Conservation (phyloP, 768 basidiomycete genomes). For the Gyrodon lividus region DNA sequence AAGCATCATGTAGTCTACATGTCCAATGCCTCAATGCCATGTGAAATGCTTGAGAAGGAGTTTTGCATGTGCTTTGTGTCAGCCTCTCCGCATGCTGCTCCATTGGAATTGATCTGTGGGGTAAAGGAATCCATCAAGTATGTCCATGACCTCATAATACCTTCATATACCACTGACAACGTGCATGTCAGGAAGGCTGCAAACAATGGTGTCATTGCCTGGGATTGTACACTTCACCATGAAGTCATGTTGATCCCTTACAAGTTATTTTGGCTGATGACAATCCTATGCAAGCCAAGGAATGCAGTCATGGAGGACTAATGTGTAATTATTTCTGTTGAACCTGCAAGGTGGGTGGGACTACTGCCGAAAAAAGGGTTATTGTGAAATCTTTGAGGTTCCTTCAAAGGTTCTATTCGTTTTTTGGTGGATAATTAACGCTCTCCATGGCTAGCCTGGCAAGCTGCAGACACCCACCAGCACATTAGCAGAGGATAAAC, state of each 20-base stretch:
- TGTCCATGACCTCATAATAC: background rate
- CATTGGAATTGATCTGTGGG: conserved; percentile 33
- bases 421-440: background rate
- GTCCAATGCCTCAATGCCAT: conserved; percentile 31
- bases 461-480: background rate
- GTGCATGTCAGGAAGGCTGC: conserved; percentile 7
- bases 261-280: conserved; percentile 26
- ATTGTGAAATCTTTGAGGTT: conserved; percentile 14
- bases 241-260: conserved; percentile 25
- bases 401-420: background rate
- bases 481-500: conserved; percentile 1
- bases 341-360: conserved; percentile 30
- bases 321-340: conserved; percentile 32
- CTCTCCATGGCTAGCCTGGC: background rate
- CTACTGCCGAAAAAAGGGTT: conserved; percentile 25
- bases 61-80: conserved; percentile 29
- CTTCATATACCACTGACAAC: background rate
- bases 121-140: conserved; percentile 30
- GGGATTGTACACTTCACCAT: conserved; percentile 21
- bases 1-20: conserved; percentile 35
- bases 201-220: conserved; percentile 12
- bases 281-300: too few relatives aligned
- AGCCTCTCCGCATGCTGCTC: conserved; percentile 33
- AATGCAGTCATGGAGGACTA: conserved; percentile 30
- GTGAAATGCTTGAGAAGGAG: conserved; percentile 31